Percentiles rank a stretch among this genome's conserved stretches.
Conservation (phyloP, 129 eudicot genomes). For the Flaveria sonorensis region DNA sequence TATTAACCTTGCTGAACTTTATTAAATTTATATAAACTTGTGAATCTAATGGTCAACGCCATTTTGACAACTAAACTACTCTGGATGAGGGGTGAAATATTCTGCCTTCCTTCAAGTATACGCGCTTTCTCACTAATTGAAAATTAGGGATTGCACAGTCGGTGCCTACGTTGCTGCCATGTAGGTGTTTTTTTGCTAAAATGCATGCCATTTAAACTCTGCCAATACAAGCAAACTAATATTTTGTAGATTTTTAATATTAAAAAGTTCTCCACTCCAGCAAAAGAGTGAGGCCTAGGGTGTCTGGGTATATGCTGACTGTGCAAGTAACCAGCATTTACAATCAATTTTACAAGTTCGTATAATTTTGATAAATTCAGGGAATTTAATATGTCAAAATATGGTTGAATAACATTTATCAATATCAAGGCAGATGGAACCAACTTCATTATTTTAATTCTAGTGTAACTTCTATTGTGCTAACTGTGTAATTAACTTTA, state of each 20-base stretch:
- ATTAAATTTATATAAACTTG: neutral
- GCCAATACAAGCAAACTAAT: neutral
- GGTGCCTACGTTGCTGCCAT: neutral
- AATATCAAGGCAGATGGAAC: neutral
- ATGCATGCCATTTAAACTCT: neutral
- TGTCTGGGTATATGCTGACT: neutral
- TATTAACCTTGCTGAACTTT: neutral
- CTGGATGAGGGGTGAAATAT: too few relatives aligned
- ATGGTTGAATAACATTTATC: neutral
- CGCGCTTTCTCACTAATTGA: too few relatives aligned
- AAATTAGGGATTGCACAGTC: too few relatives aligned
- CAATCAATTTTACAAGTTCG: neutral
- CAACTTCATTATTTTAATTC: neutral
- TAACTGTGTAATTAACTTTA: neutral
- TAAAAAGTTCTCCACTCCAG: neutral
- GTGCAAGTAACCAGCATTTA: slow-evolving; percentile 3
- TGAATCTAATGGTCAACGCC: neutral
- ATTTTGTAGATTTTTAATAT: neutral
- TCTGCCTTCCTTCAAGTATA: too few relatives aligned
- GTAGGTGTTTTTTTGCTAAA: neutral
- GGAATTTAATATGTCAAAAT: neutral
- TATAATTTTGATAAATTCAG: neutral
- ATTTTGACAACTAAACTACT: neutral
- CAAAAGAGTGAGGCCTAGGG: neutral
- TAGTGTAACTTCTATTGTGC: neutral